Percentiles rank a stretch among this genome's conserved stretches.
These are phyloP conservation scores for Plenodomus biglobosus DNA, from an alignment of 2,329 filamentous ascomycete genomes.

Conservation along the genomic window DNA sequence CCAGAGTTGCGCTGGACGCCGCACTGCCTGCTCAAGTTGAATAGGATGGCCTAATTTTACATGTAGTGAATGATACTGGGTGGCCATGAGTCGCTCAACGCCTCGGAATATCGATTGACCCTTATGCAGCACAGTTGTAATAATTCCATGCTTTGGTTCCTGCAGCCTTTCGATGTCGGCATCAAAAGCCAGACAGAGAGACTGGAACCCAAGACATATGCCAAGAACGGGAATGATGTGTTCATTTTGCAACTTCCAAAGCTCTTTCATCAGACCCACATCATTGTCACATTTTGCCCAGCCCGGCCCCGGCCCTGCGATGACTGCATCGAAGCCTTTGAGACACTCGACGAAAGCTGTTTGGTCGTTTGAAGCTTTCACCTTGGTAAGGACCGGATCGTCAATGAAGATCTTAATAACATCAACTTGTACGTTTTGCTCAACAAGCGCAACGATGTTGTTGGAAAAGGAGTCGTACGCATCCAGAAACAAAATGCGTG, in stretches of 20 bases:
- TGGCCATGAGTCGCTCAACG: slow-evolving; percentile 65
- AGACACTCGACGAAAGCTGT: slow-evolving; percentile 51
- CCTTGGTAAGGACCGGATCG: slow-evolving; percentile 27
- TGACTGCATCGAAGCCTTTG: slow-evolving; percentile 74
- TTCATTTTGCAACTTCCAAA: slow-evolving; percentile 68
- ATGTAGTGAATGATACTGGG: slow-evolving; percentile 72
- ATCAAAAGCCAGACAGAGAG: slow-evolving; percentile 69
- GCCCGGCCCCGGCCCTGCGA: slow-evolving; percentile 89
- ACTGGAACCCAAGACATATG: slow-evolving; percentile 88
- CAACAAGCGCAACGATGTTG: slow-evolving; percentile 84
- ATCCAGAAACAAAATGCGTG: slow-evolving; percentile 80
- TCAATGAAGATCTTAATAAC: slow-evolving; percentile 74
- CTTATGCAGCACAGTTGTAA: slow-evolving; percentile 65
- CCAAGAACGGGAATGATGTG: slow-evolving; percentile 76
- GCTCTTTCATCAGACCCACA: slow-evolving; percentile 74
- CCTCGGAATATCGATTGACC: slow-evolving; percentile 65
- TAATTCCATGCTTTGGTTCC: slow-evolving; percentile 81
- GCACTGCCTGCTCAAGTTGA: slow-evolving; percentile 27
- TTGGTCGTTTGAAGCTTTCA: slow-evolving; percentile 1
- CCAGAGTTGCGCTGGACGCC: slow-evolving; percentile 48
- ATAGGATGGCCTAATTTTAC: slow-evolving; percentile 46
- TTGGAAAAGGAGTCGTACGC: slow-evolving; percentile 97
- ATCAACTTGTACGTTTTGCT: slow-evolving; percentile 66
- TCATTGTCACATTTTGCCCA: slow-evolving; percentile 72
- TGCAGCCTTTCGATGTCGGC: slow-evolving; percentile 65